Conservation (phyloP, 805 yeast genomes). For the Saccharomycopsis schoenii region DNA sequence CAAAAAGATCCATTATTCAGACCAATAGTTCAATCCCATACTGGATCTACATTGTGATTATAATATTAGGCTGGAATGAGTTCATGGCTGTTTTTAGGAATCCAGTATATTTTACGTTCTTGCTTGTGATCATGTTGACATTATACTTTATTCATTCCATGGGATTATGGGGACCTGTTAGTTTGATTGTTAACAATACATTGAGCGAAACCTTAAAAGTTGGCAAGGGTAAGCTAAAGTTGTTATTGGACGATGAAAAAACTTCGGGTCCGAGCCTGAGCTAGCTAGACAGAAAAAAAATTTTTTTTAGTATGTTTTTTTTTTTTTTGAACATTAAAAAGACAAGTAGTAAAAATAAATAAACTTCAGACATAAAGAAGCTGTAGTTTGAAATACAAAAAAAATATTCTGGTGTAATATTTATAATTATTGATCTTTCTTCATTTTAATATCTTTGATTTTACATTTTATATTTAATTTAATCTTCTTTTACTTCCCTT, state of each 20-base stretch:
- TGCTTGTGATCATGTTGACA: slow-evolving; percentile 48
- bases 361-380: neutral
- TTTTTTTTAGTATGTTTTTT: neutral
- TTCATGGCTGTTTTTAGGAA: slow-evolving; percentile 78
- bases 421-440: neutral
- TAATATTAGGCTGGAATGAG: slow-evolving; percentile 92
- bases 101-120: slow-evolving; percentile 67
- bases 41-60: slow-evolving; percentile 63
- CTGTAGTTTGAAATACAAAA: neutral
- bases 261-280: slow-evolving; percentile 2
- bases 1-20: slow-evolving; percentile 76
- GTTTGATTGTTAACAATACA: slow-evolving; percentile 47
- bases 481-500: neutral
- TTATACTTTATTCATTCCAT: slow-evolving; percentile 57
- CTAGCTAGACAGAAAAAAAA: neutral
- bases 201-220: slow-evolving; percentile 46
- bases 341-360: slow-evolving; percentile 1
- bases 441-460: neutral
- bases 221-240: slow-evolving; percentile 30
- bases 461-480: neutral
- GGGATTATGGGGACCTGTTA: slow-evolving; percentile 70
- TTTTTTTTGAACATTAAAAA: neutral
- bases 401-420: neutral
- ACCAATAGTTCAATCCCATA: slow-evolving; percentile 74
- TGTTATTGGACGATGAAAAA: slow-evolving; percentile 15